These are phyloP conservation scores for Prosopis cineraria DNA, from an alignment of 306 rosid species.

Conservation along the genomic window DNA sequence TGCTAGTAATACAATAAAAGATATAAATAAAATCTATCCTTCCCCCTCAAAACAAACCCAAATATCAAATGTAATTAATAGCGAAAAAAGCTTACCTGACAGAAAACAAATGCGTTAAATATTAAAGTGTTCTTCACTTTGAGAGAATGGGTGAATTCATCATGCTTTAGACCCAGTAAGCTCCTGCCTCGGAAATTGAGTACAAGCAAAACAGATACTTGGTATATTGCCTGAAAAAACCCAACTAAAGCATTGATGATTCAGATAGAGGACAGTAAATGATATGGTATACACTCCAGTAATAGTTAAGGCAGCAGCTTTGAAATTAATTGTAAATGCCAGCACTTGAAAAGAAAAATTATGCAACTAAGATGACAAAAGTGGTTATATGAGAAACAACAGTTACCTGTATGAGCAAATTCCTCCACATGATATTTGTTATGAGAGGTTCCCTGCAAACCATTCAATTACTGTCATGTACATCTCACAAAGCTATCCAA, in stretches of 20 bases:
- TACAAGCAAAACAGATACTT: slow-evolving; percentile 73
- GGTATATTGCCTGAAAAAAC: slow-evolving; percentile 74
- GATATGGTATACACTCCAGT: background rate
- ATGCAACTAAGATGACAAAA: slow-evolving; percentile 4
- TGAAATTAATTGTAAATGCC: background rate
- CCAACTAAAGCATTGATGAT: slow-evolving; percentile 15
- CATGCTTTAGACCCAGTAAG: slow-evolving; percentile 50
- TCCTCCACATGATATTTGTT: slow-evolving; percentile 96
- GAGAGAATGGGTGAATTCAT: slow-evolving; percentile 36
- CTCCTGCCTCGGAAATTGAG: slow-evolving; percentile 69
- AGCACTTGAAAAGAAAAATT: background rate
- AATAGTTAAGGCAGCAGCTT: background rate
- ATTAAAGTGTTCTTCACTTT: slow-evolving; percentile 84
- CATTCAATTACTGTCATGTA: slow-evolving; percentile 21
- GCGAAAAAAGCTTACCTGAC: slow-evolving; percentile 67
- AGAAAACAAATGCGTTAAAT: slow-evolving; percentile 92
- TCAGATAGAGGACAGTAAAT: slow-evolving; percentile 12
- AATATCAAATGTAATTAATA: slow-evolving; percentile 1
- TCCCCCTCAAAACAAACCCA: background rate
- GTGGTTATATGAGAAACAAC: slow-evolving; percentile 19
- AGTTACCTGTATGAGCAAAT: slow-evolving; percentile 81
- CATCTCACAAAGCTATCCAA: slow-evolving; percentile 23
- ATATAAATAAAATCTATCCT: background rate
- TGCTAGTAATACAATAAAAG: background rate
- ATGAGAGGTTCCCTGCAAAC: slow-evolving; percentile 84